Evolutionary conservation across 225 moss, liverwort and hornwort species (phyloP).

Genomic region (Polytrichum formosum): DNA sequence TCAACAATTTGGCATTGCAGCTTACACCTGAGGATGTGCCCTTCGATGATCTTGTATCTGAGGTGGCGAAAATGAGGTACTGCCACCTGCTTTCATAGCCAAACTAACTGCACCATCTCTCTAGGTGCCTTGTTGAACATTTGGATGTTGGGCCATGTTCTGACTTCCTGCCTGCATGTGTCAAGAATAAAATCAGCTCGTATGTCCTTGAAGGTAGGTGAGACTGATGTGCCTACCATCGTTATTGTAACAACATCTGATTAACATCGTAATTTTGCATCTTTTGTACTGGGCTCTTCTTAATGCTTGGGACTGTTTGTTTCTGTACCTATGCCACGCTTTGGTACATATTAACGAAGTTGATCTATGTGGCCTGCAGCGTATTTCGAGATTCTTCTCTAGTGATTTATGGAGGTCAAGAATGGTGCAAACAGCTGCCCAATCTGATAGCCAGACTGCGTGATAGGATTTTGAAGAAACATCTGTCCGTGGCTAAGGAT

Average conservation of each 20-base stretch:
- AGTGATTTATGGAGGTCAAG: slow-evolving; percentile 16
- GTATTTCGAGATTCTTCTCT: slow-evolving; percentile 17
- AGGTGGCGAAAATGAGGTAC: slow-evolving; percentile 25
- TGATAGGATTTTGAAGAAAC: slow-evolving; percentile 2
- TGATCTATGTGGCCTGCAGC: neutral
- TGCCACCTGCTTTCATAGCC: slow-evolving; percentile 1
- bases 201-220: too few species aligned
- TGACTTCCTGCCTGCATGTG: too few species aligned
- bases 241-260: too few species aligned
- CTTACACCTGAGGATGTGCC: slow-evolving; percentile 34
- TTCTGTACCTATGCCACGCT: neutral
- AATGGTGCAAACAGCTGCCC: slow-evolving; percentile 32
- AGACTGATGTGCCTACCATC: too few species aligned
- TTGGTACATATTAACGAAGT: slow-evolving; percentile 1
- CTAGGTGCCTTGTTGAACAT: neutral
- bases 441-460: slow-evolving; percentile 22
- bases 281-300: too few species aligned
- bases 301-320: too few species aligned
- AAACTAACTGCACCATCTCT: slow-evolving; percentile 1
- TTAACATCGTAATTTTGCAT: too few species aligned
- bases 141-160: neutral
- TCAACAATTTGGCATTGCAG: slow-evolving; percentile 12
- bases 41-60: slow-evolving; percentile 32
- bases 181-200: too few species aligned
- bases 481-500: neutral